Conservation (phyloP, 257 asterid species). For the Anisodus tanguticus region DNA sequence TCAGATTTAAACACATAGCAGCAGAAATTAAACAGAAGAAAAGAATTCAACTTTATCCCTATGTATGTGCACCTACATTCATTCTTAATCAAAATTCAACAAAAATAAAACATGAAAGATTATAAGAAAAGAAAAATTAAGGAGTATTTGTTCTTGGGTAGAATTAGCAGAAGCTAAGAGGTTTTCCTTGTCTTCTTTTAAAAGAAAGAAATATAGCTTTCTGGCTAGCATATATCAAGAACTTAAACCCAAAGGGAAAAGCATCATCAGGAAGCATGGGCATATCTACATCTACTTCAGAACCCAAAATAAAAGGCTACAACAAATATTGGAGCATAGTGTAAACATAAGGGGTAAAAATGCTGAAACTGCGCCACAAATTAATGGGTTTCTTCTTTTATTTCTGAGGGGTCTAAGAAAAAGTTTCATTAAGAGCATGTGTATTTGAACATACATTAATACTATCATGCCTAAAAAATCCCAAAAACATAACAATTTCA, state of each 20-base stretch:
- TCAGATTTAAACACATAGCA: background rate
- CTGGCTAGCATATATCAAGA: background rate
- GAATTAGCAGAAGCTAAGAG: background rate
- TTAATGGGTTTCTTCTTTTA: background rate
- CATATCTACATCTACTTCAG: slow-evolving; percentile 4
- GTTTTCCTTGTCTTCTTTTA: background rate
- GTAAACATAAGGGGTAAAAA: background rate
- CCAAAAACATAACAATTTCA: background rate
- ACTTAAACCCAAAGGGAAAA: background rate
- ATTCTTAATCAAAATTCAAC: background rate
- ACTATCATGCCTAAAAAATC: no score
- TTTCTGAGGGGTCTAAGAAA: background rate
- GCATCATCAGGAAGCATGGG: background rate
- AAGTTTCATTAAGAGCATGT: background rate
- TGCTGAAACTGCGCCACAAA: background rate
- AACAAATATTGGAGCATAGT: background rate
- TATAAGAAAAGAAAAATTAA: background rate
- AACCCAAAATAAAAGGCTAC: background rate
- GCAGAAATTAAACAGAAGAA: background rate
- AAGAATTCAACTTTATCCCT: slow-evolving; percentile 11
- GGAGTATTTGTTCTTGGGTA: background rate
- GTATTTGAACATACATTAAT: no score
- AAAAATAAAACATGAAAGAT: background rate
- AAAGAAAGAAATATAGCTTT: background rate
- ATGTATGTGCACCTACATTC: background rate